Evolutionary conservation across 1,284 basidiomycete genomes (phyloP), one percentile per base, ranked within the genome.

Genomic region (Marasmius sp.): DNA sequence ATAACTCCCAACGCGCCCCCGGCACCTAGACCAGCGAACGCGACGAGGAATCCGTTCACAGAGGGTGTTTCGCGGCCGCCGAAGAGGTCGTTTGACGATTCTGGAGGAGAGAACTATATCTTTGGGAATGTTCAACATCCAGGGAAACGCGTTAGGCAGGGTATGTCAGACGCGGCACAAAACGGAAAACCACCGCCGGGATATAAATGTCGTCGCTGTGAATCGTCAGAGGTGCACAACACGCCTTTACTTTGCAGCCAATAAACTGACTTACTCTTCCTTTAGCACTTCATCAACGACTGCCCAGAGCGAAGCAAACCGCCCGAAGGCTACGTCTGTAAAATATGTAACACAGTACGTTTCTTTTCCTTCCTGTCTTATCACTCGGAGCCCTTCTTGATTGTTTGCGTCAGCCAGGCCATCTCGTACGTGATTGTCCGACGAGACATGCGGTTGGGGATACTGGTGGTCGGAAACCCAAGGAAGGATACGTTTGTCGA

Each of bases 341-440:
- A 83, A 70, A 85, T 94, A 27, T 96, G 94, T 70, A 84, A 87
- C 59, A 83, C 81, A 57, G 84, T 85, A 62, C 50, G 75, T 69
- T 51, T 49, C 16, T 41, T n/a, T 57, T 16, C 47, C 27, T 34
- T 62, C 57, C 18, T 47, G 36, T 41, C 36, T 57, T n/a, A 49
- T 52, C 9, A 50, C 14, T 33, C 36, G 52, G 14, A 48, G 38
- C 51, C 43, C 41, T 50, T 58, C 22, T n/a, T 27, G 45, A 58
- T 43, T 52, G 37, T 49, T 9, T 22, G 8, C 8, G 49, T 38
- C 65, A 92, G 86, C 77, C 88, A 37, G 94, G 91, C 41, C 94
- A 95, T 73, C 86, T 93, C 67, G 84, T 95, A 58, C 90, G 92
- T 39, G 93, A 95, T 69, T 96, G 94, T 73, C 93, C 94, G 0